These are phyloP conservation scores for Crucibulum parvulum DNA, from an alignment of 1,284 basidiomycete genomes.

Conservation along the genomic window DNA sequence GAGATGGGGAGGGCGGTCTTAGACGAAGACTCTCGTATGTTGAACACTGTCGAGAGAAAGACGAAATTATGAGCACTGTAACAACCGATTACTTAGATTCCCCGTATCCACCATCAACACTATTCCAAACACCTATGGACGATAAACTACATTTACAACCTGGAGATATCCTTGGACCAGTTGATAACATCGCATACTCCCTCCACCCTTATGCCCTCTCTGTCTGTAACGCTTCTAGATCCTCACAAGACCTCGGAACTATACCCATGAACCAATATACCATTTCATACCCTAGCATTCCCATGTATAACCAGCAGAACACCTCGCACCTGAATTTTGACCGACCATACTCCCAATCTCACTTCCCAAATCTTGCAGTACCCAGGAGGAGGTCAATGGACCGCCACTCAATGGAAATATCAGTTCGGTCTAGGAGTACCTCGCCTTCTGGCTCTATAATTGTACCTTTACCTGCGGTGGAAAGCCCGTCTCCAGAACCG, in stretches of 20 bases:
- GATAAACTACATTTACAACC: neutral
- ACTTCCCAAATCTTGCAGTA: neutral
- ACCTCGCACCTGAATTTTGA: no score
- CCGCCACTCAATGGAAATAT: neutral
- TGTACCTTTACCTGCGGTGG: neutral
- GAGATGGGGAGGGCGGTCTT: no score
- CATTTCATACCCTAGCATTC: conserved; percentile 3
- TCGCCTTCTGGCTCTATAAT: neutral
- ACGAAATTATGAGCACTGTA: no score
- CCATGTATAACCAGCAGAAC: neutral
- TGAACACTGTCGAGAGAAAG: no score
- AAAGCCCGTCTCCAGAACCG: neutral
- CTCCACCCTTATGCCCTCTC: conserved; percentile 3
- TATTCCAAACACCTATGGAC: no score
- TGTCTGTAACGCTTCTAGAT: neutral
- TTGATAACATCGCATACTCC: conserved; percentile 5
- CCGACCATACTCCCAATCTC: neutral
- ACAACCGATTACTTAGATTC: no score
- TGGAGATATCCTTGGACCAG: neutral
- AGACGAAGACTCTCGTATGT: no score
- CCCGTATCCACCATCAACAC: no score
- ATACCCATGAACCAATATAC: neutral
- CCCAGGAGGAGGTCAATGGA: neutral
- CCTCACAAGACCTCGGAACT: conserved; percentile 1
- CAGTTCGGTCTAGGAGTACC: neutral